phyloP scores from a whole-genome alignment of 2,329 filamentous ascomycete genomes.

The Cercospora sp. region DNA sequence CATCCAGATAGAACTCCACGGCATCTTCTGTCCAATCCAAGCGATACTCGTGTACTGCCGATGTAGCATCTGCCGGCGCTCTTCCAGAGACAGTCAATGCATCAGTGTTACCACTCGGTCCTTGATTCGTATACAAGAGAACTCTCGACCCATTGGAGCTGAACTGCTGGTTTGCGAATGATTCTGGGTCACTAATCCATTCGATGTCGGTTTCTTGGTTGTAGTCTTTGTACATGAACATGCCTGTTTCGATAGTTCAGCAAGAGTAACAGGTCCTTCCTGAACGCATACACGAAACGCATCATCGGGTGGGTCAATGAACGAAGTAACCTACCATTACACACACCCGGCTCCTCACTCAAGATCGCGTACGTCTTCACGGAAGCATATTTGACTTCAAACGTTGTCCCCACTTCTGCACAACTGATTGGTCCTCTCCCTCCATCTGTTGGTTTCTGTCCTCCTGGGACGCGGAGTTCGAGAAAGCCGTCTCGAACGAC shows the following conservation, averaged over 20 bases:
- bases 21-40: conserved; percentile 24
- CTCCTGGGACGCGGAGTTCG: conserved; percentile 20
- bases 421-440: conserved; percentile 16
- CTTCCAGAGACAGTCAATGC: conserved; percentile 9
- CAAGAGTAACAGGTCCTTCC: background rate
- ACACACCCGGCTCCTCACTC: conserved; percentile 11
- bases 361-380: conserved; percentile 22
- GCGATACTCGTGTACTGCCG: conserved; percentile 27
- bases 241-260: conserved; percentile 9
- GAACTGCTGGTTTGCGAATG: conserved; percentile 22
- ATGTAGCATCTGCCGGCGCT: conserved; percentile 16
- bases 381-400: conserved; percentile 21
- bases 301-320: background rate
- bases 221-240: conserved; percentile 28
- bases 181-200: conserved; percentile 26
- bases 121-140: conserved; percentile 28
- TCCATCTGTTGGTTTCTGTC: conserved; percentile 9
- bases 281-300: background rate
- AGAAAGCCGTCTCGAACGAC: conserved; percentile 19
- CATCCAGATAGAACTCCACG: conserved; percentile 27
- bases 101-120: conserved; percentile 9
- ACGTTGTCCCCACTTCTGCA: conserved; percentile 21
- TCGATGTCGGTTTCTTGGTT: conserved; percentile 32
- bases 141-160: conserved; percentile 15
- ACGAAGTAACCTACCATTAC: conserved; percentile 20